Evolutionary conservation across 768 basidiomycete genomes (phyloP).

Genomic region (Boletus vermiculosoides): DNA sequence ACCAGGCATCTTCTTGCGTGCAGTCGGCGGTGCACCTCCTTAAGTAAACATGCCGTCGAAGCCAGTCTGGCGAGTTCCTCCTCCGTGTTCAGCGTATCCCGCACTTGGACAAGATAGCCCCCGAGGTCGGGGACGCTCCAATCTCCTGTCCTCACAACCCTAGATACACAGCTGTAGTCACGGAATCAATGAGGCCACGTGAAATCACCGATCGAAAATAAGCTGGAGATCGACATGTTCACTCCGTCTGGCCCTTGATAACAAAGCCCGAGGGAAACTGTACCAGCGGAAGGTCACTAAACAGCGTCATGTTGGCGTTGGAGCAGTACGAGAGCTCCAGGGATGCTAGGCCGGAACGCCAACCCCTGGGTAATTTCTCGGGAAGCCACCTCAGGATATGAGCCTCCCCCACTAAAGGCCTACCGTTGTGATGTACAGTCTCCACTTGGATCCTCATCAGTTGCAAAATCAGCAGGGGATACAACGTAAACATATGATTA

Average conservation of each 20-base stretch:
- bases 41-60: conserved; percentile 70
- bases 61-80: conserved; percentile 62
- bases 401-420: too few relatives aligned
- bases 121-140: conserved; percentile 86
- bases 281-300: conserved; percentile 85
- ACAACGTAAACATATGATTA: background rate
- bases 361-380: too few relatives aligned
- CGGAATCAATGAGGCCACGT: background rate
- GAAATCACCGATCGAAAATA: conserved; percentile 76
- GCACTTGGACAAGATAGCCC: conserved; percentile 84
- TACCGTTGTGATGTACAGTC: background rate
- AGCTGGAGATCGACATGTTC: conserved; percentile 91
- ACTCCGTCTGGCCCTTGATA: conserved; percentile 70
- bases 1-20: conserved; percentile 41
- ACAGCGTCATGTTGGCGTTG: conserved; percentile 69
- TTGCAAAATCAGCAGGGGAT: background rate
- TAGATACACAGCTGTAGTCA: conserved; percentile 25
- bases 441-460: background rate
- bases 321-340: conserved; percentile 81
- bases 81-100: conserved; percentile 53
- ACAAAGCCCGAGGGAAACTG: conserved; percentile 59
- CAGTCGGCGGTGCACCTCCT: conserved; percentile 38
- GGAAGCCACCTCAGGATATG: background rate
- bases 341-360: conserved; percentile 62
- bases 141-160: conserved; percentile 87